Percentiles rank a stretch among this genome's conserved stretches.
Evolutionary conservation across 176 grass and related monocot species (phyloP).

Genomic region (Oryza longistaminata): DNA sequence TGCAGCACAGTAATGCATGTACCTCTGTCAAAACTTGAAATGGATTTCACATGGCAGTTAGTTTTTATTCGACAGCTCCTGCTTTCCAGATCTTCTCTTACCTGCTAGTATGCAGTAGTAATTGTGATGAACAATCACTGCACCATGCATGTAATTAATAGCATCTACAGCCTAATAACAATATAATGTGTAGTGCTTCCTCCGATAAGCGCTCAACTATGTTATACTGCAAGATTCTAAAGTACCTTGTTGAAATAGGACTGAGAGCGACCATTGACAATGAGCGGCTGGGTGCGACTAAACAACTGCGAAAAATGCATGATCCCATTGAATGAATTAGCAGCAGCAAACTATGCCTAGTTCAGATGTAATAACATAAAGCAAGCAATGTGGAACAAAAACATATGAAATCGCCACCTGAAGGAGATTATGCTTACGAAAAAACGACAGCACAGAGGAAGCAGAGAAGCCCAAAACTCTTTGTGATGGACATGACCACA

Average conservation of each 20-base stretch:
- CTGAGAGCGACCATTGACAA: constrained; percentile 70
- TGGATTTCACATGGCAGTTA: constrained; percentile 52
- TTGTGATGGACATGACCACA: constrained; percentile 89
- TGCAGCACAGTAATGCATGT: not conserved
- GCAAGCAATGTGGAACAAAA: not conserved
- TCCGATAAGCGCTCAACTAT: not conserved
- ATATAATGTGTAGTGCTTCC: too few relatives aligned
- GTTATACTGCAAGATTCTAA: not conserved
- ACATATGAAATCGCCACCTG: constrained; percentile 34
- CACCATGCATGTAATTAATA: too few relatives aligned
- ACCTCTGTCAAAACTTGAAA: constrained; percentile 62
- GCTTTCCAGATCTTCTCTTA: constrained; percentile 65
- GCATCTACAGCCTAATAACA: too few relatives aligned
- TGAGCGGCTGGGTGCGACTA: constrained; percentile 78
- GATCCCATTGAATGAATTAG: not conserved
- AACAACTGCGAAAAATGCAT: constrained; percentile 43
- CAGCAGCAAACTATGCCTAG: not conserved
- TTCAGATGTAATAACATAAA: too few relatives aligned
- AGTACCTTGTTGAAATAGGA: constrained; percentile 69
- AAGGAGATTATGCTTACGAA: constrained; percentile 76
- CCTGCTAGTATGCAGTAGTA: constrained; percentile 23
- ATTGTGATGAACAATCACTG: not conserved
- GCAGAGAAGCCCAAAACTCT: constrained; percentile 75
- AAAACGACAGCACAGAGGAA: constrained; percentile 86
- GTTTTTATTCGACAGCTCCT: constrained; percentile 78